Conservation (phyloP, 768 basidiomycete genomes). For the Termitomyces sp. region DNA sequence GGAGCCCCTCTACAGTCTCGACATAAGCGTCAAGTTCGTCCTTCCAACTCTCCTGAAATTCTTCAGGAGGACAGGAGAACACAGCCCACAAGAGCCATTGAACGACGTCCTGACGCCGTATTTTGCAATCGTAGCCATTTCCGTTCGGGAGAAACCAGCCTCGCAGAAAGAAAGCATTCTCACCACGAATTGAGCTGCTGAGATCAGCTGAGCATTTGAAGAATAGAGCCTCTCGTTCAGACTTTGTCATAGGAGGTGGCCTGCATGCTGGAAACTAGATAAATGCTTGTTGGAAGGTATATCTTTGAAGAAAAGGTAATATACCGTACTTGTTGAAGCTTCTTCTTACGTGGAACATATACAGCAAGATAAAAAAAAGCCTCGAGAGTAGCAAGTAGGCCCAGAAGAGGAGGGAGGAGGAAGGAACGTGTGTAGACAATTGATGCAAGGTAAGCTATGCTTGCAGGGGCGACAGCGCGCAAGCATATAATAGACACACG, state of each 20-base stretch:
- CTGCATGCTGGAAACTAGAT: constrained; percentile 28
- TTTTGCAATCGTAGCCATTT: constrained; percentile 2
- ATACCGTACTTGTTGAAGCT: constrained; percentile 51
- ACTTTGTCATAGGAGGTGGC: constrained; percentile 34
- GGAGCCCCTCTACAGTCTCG: constrained; percentile 30
- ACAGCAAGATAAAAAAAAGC: constrained; percentile 45
- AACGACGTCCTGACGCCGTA: constrained; percentile 44
- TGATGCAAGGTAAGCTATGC: constrained; percentile 33
- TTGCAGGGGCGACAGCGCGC: constrained; percentile 47
- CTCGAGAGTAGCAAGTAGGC: constrained; percentile 38
- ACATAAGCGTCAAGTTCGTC: constrained; percentile 53
- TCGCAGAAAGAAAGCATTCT: constrained; percentile 30
- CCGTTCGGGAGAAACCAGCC: constrained; percentile 51
- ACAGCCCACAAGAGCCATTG: constrained; percentile 70
- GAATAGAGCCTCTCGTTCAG: constrained; percentile 46
- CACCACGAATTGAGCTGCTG: constrained; percentile 6
- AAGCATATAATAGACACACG: constrained; percentile 39
- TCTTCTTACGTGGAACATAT: constrained; percentile 42
- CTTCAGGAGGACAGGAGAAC: constrained; percentile 39
- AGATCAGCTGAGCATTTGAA: constrained; percentile 36
- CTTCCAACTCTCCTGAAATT: constrained; percentile 31
- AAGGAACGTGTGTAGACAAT: constrained; percentile 22
- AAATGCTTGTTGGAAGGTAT: no score
- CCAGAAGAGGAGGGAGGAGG: constrained; percentile 25
- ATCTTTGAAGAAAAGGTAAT: neutral